Percentiles rank a stretch among this genome's conserved stretches.
Evolutionary conservation across 768 basidiomycete genomes (phyloP).

Genomic region (Pleurotus sapidus): DNA sequence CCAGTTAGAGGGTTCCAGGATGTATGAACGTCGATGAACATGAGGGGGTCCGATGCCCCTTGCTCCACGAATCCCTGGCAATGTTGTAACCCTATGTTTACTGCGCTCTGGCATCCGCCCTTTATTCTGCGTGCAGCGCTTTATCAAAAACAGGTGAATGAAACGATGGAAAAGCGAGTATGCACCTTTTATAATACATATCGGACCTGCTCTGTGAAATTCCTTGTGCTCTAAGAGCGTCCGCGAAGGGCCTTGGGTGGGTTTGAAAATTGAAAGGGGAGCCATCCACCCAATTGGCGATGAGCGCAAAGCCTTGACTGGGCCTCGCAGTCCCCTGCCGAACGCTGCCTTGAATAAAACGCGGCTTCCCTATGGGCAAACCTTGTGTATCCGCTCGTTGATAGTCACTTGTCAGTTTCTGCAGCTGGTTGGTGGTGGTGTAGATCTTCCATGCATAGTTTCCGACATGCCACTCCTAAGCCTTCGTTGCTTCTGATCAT

Average conservation of each 20-base stretch:
- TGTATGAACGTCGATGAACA: conserved; percentile 5
- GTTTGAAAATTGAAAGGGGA: neutral
- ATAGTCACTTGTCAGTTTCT: neutral
- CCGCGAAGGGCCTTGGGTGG: neutral
- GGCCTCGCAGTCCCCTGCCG: neutral
- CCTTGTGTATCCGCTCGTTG: neutral
- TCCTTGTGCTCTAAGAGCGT: neutral
- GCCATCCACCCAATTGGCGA: conserved; percentile 1
- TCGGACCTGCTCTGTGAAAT: neutral
- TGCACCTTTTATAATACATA: neutral
- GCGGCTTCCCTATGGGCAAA: conserved; percentile 5
- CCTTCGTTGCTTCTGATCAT: too few relatives aligned
- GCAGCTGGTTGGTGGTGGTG: neutral
- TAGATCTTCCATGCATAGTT: conserved; percentile 3
- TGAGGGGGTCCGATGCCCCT: neutral
- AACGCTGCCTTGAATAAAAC: neutral
- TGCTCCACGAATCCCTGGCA: conserved; percentile 5
- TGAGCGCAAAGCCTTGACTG: neutral
- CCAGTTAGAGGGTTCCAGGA: neutral
- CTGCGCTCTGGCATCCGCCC: neutral
- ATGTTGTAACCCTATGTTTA: neutral
- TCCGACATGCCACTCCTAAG: neutral
- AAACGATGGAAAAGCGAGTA: neutral
- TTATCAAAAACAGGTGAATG: neutral
- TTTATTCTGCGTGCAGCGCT: neutral